These are phyloP conservation scores for Crithidia thermophila DNA, from an alignment of 208 protist genomes.

Conservation along the genomic window DNA sequence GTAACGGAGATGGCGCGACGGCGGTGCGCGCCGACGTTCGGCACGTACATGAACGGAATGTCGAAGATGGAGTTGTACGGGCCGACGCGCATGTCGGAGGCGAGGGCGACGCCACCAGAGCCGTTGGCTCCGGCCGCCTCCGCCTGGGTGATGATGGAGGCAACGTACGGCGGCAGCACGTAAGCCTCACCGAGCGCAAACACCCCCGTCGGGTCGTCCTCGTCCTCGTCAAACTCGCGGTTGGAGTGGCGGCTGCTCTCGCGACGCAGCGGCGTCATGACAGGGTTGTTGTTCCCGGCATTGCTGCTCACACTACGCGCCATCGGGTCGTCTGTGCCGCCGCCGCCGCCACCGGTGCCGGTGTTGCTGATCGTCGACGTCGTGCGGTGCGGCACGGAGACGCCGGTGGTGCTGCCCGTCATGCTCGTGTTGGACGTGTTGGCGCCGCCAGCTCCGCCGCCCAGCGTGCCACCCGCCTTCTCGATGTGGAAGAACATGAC, in stretches of 20 bases:
- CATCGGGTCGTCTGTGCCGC: constrained; percentile 6
- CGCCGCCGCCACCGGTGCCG: constrained; percentile 9
- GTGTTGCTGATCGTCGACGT: constrained; percentile 17
- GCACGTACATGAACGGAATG: constrained; percentile 75
- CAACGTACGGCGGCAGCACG: constrained; percentile 64
- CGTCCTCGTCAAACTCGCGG: constrained; percentile 29
- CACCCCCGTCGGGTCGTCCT: constrained; percentile 32
- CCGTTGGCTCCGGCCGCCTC: constrained; percentile 37
- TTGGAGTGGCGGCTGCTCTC: constrained; percentile 16
- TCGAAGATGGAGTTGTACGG: constrained; percentile 80
- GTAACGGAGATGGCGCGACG: constrained; percentile 59
- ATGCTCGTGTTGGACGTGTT: constrained; percentile 21
- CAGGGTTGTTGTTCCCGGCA: constrained; percentile 14
- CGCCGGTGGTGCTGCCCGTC: constrained; percentile 9
- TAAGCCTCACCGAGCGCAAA: constrained; percentile 39
- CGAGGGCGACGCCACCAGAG: constrained; percentile 35
- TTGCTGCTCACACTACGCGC: constrained; percentile 27
- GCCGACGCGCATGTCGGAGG: constrained; percentile 44
- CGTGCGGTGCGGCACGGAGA: constrained; percentile 7
- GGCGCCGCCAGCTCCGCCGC: constrained; percentile 6
- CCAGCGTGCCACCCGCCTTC: constrained; percentile 33
- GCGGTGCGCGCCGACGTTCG: constrained; percentile 59
- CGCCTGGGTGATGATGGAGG: constrained; percentile 52
- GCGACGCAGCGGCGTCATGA: constrained; percentile 8
- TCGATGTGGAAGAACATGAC: constrained; percentile 81